Base-by-base conservation (phyloP, 176 grass and related monocot species). In the Melocanna baccifera region DNA sequence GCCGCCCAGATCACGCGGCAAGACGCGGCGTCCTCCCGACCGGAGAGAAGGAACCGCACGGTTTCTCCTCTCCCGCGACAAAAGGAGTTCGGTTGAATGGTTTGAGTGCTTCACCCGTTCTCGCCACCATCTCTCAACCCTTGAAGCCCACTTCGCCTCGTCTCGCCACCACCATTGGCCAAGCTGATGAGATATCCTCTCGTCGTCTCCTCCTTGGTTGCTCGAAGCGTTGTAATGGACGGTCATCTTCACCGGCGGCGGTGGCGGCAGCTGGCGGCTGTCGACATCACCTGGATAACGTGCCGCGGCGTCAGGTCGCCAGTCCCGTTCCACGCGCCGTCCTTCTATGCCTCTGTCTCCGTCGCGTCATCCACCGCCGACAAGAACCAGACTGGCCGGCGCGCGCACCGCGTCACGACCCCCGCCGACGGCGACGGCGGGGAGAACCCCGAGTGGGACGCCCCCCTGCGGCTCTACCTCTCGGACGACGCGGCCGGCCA, bases 231-330 rank as follows among this genome's bases (percentile, higher is more conserved):
- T 47, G 46, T 47, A 47, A 47, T 48, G 46, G 57, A 73, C 34
- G 6, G 37, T 7, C 68, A 12, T 56, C 34, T 73, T 32, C 15
- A 15, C 19, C 18, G 19, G 7, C 53, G 0, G 53, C 15, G 69
- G 18, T 41, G 12, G 30, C 7, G 23, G 74, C 30, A 58, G 9
- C 4, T 4, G 36, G 30, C 52, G 2, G 53, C 55, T 4, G 69
- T 87, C 4, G 57, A 87, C 29, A 9, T 82, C 32, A 87, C 73
- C 13, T 29, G 52, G 36, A 87, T 87, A 55, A 69, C 58, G 36
- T 79, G 78, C 36, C 65, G 18, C 2, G 70, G 70, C 30, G 73
- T 87, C 9, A 15, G 20, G 10, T 82, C 69, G 12, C 46, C n/a
- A n/a, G n/a, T n/a, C n/a, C n/a, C 13, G 3, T 48, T 48, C 46